These are phyloP conservation scores for Canavalia gladiata DNA, from an alignment of 306 rosid species.

Conservation along the genomic window DNA sequence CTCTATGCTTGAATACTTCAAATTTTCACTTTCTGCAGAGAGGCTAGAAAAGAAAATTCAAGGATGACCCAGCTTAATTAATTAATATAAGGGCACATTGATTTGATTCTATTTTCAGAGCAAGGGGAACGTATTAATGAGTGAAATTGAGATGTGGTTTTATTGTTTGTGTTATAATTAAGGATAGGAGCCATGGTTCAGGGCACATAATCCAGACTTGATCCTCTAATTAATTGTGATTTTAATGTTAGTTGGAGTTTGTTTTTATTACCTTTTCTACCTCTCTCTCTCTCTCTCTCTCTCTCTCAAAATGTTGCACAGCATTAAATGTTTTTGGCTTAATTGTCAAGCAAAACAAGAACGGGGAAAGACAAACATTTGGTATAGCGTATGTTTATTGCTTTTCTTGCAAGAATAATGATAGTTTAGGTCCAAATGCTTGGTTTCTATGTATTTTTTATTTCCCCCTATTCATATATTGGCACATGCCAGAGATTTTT, in stretches of 20 bases:
- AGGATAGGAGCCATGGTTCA: not conserved
- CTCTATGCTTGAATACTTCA: not conserved
- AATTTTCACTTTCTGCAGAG: not conserved
- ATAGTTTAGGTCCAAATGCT: slow-evolving; percentile 26
- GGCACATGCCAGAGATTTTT: not conserved
- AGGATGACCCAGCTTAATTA: not conserved
- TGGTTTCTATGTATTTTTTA: not conserved
- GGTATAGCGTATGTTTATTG: not conserved
- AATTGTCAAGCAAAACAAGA: slow-evolving; percentile 48
- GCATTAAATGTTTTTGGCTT: not conserved
- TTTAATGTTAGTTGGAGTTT: not conserved
- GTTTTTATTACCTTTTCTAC: slow-evolving; percentile 30
- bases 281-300: slow-evolving; percentile 7
- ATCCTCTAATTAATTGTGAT: not conserved
- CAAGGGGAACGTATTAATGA: not conserved
- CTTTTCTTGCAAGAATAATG: slow-evolving; percentile 60
- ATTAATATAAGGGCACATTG: not conserved
- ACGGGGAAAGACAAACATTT: slow-evolving; percentile 44
- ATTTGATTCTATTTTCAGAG: not conserved
- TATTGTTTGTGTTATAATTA: not conserved
- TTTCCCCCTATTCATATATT: slow-evolving; percentile 2
- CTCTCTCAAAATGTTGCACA: not conserved
- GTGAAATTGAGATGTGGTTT: not conserved
- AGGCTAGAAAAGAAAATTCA: not conserved
- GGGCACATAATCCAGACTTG: not conserved